Evolutionary conservation across 805 yeast species (phyloP).

Genomic region (Yueomyces sinensis): DNA sequence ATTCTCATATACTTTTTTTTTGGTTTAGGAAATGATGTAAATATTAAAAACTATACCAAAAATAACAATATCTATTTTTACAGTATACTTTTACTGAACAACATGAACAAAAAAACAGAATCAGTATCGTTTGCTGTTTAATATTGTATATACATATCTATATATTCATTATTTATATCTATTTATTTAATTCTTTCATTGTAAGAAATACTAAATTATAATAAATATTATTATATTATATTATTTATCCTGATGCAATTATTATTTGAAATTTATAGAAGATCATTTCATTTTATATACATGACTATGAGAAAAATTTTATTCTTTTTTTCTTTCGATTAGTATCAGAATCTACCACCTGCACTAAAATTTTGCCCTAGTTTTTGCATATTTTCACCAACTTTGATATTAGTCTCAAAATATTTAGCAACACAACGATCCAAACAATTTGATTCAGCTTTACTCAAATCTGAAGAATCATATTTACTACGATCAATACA

Average conservation of each 20-base stretch:
- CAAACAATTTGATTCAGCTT: conserved; percentile 73
- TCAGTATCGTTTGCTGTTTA: too few relatives aligned
- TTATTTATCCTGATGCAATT: too few relatives aligned
- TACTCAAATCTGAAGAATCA: conserved; percentile 59
- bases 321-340: too few relatives aligned
- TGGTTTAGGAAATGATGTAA: too few relatives aligned
- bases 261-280: too few relatives aligned
- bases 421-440: conserved; percentile 95
- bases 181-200: too few relatives aligned
- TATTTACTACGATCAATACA: conserved; percentile 54
- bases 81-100: too few relatives aligned
- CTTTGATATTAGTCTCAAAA: conserved; percentile 87
- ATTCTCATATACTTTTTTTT: not conserved
- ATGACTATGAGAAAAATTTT: too few relatives aligned
- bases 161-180: too few relatives aligned
- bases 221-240: too few relatives aligned
- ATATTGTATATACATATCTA: not conserved
- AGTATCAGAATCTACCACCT: conserved; percentile 23
- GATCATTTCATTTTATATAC: too few relatives aligned
- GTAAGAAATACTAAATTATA: too few relatives aligned
- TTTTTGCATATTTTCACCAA: conserved; percentile 65
- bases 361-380: conserved; percentile 31
- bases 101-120: not conserved
- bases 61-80: not conserved
- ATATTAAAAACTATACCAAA: not conserved